Conservation (phyloP, 2,329 filamentous ascomycete genomes). For the Diplocarpon rosae region DNA sequence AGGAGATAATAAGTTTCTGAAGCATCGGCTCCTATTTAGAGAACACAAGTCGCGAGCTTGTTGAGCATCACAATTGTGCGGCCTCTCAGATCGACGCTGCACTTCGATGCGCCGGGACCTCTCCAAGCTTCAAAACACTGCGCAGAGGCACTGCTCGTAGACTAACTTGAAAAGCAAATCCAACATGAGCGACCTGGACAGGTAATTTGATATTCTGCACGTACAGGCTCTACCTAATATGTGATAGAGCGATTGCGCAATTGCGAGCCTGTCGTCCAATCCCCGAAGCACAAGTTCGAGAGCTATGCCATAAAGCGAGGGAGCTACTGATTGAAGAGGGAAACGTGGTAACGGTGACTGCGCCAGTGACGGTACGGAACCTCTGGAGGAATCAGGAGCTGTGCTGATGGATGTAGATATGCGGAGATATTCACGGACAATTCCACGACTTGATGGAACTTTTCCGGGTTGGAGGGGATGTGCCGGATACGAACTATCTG, state of each 20-base stretch:
- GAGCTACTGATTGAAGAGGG: conserved; percentile 96
- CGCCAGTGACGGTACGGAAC: conserved; percentile 68
- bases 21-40: neutral
- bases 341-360: conserved; percentile 91
- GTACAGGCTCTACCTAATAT: neutral
- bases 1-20: neutral
- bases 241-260: conserved; percentile 79
- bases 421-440: conserved; percentile 92
- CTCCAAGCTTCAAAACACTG: neutral
- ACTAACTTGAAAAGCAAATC: conserved; percentile 2
- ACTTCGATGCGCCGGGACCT: conserved; percentile 16
- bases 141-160: neutral
- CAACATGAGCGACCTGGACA: conserved; percentile 87
- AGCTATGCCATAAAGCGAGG: conserved; percentile 93
- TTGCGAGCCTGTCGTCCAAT: conserved; percentile 93
- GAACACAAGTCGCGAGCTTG: too few species aligned
- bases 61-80: neutral
- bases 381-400: neutral
- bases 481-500: conserved; percentile 90
- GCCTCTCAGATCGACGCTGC: conserved; percentile 1
- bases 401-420: conserved; percentile 49
- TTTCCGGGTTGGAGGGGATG: conserved; percentile 85
- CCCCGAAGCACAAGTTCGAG: conserved; percentile 86
- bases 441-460: conserved; percentile 97
- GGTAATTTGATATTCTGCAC: conserved; percentile 39